phyloP scores from a whole-genome alignment of 73 alveolate species.

The Tetrahymena malaccensis region DNA sequence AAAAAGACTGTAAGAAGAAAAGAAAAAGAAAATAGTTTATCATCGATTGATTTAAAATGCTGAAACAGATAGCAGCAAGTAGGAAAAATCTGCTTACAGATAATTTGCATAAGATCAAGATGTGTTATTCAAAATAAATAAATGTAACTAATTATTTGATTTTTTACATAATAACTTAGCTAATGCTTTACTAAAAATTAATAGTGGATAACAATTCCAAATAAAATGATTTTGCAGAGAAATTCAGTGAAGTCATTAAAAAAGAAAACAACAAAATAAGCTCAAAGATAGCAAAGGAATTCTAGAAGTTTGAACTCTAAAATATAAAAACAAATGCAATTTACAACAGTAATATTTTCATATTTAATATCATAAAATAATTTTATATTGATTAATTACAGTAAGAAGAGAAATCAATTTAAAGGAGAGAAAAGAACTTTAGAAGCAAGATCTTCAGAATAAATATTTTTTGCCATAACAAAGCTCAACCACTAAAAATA shows the following conservation, averaged over 20 bases:
- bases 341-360: neutral
- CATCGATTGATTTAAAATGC: neutral
- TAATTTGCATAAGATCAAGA: neutral
- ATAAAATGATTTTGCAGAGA: neutral
- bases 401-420: neutral
- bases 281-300: neutral
- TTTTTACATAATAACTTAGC: neutral
- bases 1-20: neutral
- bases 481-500: neutral
- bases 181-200: neutral
- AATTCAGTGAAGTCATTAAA: neutral
- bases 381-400: neutral
- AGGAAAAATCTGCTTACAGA: neutral
- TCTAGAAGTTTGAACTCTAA: neutral
- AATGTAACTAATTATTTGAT: neutral
- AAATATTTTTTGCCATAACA: neutral
- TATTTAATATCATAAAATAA: neutral
- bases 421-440: neutral
- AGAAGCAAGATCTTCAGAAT: neutral
- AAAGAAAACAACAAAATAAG: neutral
- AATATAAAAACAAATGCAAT: neutral
- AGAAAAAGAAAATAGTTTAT: neutral
- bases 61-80: neutral
- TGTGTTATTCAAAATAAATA: neutral
- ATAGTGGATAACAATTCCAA: neutral